Evolutionary conservation across 148 eudicot species (phyloP).

Genomic region (Rhododendron kiyosumense): DNA sequence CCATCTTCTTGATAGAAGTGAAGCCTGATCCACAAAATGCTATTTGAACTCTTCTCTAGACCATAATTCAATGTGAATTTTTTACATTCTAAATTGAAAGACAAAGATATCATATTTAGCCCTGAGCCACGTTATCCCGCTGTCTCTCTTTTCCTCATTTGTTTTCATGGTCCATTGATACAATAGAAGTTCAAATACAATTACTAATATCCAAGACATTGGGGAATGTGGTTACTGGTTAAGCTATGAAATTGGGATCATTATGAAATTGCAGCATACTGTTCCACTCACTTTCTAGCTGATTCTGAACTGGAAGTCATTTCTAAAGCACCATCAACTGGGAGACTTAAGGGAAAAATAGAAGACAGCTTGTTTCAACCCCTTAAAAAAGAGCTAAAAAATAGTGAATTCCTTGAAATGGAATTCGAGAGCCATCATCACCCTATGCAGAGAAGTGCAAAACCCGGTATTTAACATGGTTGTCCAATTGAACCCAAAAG

Average conservation of each 20-base stretch:
- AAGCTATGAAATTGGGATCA: not conserved
- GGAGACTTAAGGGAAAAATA: not conserved
- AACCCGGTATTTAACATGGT: not conserved
- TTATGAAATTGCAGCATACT: not conserved
- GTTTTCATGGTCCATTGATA: not conserved
- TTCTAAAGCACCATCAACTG: not conserved
- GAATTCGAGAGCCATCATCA: not conserved
- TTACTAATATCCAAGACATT: not conserved
- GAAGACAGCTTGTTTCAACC: not conserved
- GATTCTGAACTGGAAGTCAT: not conserved
- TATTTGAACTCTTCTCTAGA: not conserved
- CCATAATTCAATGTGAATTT: not conserved
- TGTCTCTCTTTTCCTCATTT: not conserved
- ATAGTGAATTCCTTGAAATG: not conserved
- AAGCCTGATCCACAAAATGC: not conserved
- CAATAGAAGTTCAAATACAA: not conserved
- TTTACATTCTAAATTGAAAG: not conserved
- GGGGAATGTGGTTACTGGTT: not conserved
- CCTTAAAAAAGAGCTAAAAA: not conserved
- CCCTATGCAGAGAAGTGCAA: not conserved
- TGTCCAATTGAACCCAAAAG: not conserved
- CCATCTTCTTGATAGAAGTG: not conserved
- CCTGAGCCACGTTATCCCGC: not conserved
- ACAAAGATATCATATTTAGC: no score
- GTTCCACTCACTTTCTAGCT: not conserved